These are phyloP conservation scores for Dinochytrium kinnereticum DNA, from an alignment of 371 early-diverging fungal genomes.

Conservation along the genomic window DNA sequence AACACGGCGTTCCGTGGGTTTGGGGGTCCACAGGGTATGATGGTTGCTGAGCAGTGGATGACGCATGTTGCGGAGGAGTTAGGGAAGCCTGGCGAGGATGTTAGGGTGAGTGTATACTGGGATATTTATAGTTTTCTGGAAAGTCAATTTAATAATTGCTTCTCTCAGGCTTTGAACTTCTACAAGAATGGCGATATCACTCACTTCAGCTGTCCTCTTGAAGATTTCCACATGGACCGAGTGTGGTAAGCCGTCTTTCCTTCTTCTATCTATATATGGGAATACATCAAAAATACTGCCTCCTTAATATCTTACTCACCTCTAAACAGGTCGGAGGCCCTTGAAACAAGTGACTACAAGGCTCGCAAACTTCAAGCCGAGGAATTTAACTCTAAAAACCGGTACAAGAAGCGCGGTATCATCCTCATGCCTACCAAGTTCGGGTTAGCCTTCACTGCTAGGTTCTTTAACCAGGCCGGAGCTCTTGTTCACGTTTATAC, in stretches of 20 bases:
- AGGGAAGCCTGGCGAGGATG: constrained; percentile 55
- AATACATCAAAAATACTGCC: neutral
- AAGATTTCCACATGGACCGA: constrained; percentile 69
- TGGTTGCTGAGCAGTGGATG: constrained; percentile 73
- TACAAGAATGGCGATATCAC: constrained; percentile 71
- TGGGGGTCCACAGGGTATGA: constrained; percentile 80
- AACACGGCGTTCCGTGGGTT: constrained; percentile 82
- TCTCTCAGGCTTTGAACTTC: constrained; percentile 59
- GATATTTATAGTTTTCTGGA: no score
- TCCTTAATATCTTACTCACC: neutral
- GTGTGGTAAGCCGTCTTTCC: constrained; percentile 52
- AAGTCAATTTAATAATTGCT: neutral
- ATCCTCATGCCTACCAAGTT: constrained; percentile 76
- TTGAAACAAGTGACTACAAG: constrained; percentile 27
- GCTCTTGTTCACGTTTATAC: constrained; percentile 80
- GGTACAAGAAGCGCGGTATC: constrained; percentile 75
- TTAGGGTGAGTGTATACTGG: constrained; percentile 47
- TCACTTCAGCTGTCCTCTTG: constrained; percentile 65
- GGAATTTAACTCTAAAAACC: constrained; percentile 66
- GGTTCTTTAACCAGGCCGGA: constrained; percentile 77
- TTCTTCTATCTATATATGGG: neutral
- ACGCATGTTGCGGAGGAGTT: constrained; percentile 70
- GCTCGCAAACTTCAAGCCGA: constrained; percentile 56
- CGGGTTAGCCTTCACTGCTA: constrained; percentile 70
- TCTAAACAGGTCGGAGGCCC: constrained; percentile 1